A percentile compares a stretch with the other conserved stretches of the same genome.
Evolutionary conservation across 2,329 filamentous ascomycete genomes (phyloP).

Genomic region (Colletotrichum sp.): DNA sequence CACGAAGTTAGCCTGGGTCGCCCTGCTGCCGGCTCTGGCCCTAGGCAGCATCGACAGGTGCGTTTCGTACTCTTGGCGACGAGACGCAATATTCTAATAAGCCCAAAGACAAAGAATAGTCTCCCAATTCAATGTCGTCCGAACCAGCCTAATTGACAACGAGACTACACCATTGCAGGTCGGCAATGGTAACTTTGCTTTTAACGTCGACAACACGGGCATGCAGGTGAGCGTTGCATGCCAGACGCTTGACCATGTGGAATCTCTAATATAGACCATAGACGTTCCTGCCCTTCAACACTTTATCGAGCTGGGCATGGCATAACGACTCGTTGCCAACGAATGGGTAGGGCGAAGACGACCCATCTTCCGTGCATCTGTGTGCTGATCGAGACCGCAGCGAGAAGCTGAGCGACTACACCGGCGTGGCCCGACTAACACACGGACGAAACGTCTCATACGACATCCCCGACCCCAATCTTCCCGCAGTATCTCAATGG

Average conservation of each 20-base stretch:
- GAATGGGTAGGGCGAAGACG: background rate
- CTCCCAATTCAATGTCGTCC: conserved; percentile 25
- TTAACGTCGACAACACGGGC: conserved; percentile 51
- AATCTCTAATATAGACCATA: background rate
- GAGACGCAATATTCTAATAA: background rate
- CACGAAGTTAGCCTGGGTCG: background rate
- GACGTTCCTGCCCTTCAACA: conserved; percentile 49
- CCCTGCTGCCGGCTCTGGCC: background rate
- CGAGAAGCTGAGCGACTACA: conserved; percentile 33
- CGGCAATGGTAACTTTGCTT: conserved; percentile 55
- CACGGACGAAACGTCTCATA: conserved; percentile 43
- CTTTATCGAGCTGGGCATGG: conserved; percentile 54
- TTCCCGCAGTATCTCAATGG: conserved; percentile 52
- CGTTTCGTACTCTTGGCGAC: background rate
- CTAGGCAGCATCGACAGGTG: background rate
- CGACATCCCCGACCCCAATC: conserved; percentile 38
- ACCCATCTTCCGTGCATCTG: accelerated
- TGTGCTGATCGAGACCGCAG: conserved; percentile 6
- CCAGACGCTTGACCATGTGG: accelerated
- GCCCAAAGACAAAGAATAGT: conserved; percentile 25
- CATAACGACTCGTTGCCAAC: conserved; percentile 51
- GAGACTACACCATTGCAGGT: conserved; percentile 57
- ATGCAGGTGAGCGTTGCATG: conserved; percentile 34
- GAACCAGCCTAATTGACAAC: conserved; percentile 27
- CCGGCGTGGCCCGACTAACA: conserved; percentile 35